These are phyloP conservation scores for Phragmites australis DNA, from an alignment of 176 grass and related monocot genomes.

Conservation along the genomic window DNA sequence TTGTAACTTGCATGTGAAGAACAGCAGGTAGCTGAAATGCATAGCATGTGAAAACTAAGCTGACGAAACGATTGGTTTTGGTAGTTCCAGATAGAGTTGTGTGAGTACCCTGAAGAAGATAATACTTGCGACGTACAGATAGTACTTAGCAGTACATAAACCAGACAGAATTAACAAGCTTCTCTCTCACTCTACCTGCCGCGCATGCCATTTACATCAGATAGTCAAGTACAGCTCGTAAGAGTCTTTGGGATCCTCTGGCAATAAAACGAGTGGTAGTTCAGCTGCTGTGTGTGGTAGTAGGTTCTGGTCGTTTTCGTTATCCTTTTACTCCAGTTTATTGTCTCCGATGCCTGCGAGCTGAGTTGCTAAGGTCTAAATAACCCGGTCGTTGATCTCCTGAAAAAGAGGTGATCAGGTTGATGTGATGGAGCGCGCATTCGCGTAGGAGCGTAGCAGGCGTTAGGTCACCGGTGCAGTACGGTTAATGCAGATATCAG, in stretches of 20 bases:
- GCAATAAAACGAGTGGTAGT: not conserved
- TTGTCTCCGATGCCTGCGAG: not conserved
- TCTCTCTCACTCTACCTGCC: not conserved
- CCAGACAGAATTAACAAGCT: not conserved
- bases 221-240: not conserved
- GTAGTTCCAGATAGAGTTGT: slow-evolving; percentile 11
- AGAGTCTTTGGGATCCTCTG: not conserved
- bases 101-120: not conserved
- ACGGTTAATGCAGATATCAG: not conserved
- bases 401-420: not conserved
- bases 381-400: not conserved
- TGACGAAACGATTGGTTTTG: slow-evolving; percentile 13
- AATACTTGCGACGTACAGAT: not conserved
- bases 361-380: not conserved
- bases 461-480: not conserved
- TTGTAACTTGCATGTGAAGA: slow-evolving; percentile 21
- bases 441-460: slow-evolving; percentile 27
- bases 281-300: slow-evolving; percentile 12
- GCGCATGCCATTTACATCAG: not conserved
- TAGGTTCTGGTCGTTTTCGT: slow-evolving; percentile 39
- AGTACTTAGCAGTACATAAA: not conserved
- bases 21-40: not conserved
- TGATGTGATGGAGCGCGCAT: not conserved
- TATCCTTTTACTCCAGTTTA: not conserved
- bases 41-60: not conserved